Conservation (phyloP, 257 asterid species). For the Nicotiana attenuata region DNA sequence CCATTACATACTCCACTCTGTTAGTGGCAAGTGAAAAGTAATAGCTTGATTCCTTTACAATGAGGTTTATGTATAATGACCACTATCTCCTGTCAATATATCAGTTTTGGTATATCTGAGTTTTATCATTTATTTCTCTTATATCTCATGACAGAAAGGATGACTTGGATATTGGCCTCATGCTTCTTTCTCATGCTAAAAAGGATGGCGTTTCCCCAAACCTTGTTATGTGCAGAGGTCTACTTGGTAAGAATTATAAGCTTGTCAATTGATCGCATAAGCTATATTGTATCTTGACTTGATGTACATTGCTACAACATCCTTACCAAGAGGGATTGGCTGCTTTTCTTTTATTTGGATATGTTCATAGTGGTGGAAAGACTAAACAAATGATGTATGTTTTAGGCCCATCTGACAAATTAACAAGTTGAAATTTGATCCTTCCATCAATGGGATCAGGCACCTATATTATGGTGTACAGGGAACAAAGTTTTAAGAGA, state of each 20-base stretch:
- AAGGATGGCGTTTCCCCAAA: constrained; percentile 76
- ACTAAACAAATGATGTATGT: background rate
- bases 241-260: constrained; percentile 54
- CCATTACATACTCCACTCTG: constrained; percentile 84
- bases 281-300: constrained; percentile 3
- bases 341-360: background rate
- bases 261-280: background rate
- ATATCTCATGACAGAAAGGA: constrained; percentile 56
- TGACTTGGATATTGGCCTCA: constrained; percentile 75
- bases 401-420: background rate
- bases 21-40: constrained; percentile 92
- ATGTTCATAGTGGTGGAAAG: background rate
- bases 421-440: background rate
- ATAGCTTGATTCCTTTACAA: constrained; percentile 23
- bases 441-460: background rate
- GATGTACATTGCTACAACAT: background rate
- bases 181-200: constrained; percentile 80
- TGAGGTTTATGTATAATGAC: background rate
- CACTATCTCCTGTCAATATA: background rate
- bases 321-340: background rate
- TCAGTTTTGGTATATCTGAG: constrained; percentile 3
- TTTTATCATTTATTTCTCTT: constrained; percentile 10
- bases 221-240: constrained; percentile 89
- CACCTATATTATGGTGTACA: background rate
- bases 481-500: background rate